These are phyloP conservation scores for Colletotrichum salicis DNA, from an alignment of 2,329 filamentous ascomycete genomes.

Conservation along the genomic window DNA sequence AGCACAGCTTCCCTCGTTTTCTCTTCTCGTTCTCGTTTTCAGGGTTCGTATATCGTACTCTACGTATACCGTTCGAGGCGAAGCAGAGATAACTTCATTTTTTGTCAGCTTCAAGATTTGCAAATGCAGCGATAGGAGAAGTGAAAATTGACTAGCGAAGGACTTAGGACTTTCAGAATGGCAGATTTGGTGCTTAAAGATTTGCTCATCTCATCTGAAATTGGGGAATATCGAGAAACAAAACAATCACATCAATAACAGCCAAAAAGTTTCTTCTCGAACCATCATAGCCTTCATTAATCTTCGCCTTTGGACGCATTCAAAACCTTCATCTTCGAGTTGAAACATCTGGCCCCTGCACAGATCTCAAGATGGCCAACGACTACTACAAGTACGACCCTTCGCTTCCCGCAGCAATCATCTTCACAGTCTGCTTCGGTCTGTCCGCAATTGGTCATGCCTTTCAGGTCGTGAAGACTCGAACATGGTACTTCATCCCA, in stretches of 20 bases:
- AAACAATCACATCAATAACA: background rate
- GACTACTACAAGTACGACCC: slow-evolving; percentile 60
- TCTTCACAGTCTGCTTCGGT: slow-evolving; percentile 54
- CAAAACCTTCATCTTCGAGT: background rate
- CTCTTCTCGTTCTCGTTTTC: background rate
- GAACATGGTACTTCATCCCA: slow-evolving; percentile 64
- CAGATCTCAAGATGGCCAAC: background rate
- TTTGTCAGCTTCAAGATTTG: background rate
- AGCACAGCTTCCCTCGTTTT: background rate
- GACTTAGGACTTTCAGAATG: background rate
- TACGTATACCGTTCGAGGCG: background rate
- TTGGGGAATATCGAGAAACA: background rate
- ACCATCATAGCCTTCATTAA: background rate
- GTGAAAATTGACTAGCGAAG: background rate
- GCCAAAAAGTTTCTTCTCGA: background rate
- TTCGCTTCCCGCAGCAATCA: slow-evolving; percentile 52
- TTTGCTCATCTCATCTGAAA: background rate
- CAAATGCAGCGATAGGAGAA: background rate
- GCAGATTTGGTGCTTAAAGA: background rate
- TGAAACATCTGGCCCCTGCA: background rate
- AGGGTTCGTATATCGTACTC: background rate
- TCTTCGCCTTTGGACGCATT: background rate
- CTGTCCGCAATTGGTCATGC: slow-evolving; percentile 51
- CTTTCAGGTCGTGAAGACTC: slow-evolving; percentile 51
- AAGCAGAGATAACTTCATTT: background rate